A percentile compares a stretch with the other conserved stretches of the same genome.
Evolutionary conservation across 1,284 basidiomycete genomes (phyloP).

Genomic region (Abortiporus biennis): DNA sequence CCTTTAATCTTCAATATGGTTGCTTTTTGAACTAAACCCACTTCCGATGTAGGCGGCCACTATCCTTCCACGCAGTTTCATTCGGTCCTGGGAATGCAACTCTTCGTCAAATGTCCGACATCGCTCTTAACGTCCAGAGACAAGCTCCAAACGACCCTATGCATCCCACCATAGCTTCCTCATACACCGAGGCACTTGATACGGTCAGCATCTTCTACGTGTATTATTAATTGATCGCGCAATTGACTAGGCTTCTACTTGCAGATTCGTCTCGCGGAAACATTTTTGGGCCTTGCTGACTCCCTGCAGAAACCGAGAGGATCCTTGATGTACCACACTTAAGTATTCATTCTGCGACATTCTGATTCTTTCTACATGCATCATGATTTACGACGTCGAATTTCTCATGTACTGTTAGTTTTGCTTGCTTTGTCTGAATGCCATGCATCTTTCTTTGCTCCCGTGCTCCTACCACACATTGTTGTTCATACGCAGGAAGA

Average conservation of each 20-base stretch:
- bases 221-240: conserved; percentile 1
- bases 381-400: too few species aligned
- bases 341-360: neutral
- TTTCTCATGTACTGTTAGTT: too few species aligned
- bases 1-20: neutral
- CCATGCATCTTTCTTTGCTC: too few species aligned
- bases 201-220: conserved; percentile 31
- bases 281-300: conserved; percentile 58
- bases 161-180: conserved; percentile 36
- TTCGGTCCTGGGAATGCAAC: conserved; percentile 38
- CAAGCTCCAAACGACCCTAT: conserved; percentile 40
- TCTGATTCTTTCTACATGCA: neutral
- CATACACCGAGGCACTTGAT: conserved; percentile 48
- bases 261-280: conserved; percentile 50
- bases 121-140: conserved; percentile 45
- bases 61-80: conserved; percentile 55
- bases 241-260: neutral
- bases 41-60: conserved; percentile 35
- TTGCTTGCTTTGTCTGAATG: too few species aligned
- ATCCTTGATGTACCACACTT: conserved; percentile 29
- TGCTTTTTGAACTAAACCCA: neutral
- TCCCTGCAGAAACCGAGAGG: conserved; percentile 53
- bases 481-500: too few species aligned
- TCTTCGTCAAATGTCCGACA: conserved; percentile 46
- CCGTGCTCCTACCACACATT: too few species aligned